Conservation (phyloP, 2,329 filamentous ascomycete species). For the Chaetomium olivaceum region DNA sequence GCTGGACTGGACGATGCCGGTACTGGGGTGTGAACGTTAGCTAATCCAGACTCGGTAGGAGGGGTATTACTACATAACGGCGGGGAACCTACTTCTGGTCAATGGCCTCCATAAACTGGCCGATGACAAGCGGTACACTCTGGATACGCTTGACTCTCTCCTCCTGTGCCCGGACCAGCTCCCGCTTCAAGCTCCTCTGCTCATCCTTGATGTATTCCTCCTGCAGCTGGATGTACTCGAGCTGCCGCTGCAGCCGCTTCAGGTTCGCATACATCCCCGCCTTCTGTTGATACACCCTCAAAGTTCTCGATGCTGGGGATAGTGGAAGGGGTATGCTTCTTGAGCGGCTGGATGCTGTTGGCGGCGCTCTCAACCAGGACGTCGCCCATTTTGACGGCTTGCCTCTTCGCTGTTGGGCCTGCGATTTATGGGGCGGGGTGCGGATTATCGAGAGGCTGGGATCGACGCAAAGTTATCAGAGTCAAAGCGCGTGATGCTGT, state of each 20-base stretch:
- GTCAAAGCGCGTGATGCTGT: background rate
- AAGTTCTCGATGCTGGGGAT: conserved; percentile 90
- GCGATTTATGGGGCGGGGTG: background rate
- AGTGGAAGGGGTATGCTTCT: conserved; percentile 74
- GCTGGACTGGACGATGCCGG: conserved; percentile 96
- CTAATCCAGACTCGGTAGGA: background rate
- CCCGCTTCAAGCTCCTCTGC: conserved; percentile 94
- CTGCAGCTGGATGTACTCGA: conserved; percentile 98
- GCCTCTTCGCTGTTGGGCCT: conserved; percentile 1
- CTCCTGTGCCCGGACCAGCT: conserved; percentile 95
- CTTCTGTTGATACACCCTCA: conserved; percentile 78
- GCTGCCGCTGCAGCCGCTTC: conserved; percentile 94
- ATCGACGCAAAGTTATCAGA: conserved; percentile 1
- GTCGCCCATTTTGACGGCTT: conserved; percentile 70
- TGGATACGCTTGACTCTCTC: conserved; percentile 99
- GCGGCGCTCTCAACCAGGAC: conserved; percentile 79
- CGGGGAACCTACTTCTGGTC: conserved; percentile 78
- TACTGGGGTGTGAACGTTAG: conserved; percentile 55
- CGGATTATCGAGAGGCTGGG: background rate
- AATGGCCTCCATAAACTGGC: conserved; percentile 99
- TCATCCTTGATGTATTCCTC: conserved; percentile 99
- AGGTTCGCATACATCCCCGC: conserved; percentile 89
- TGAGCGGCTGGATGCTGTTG: conserved; percentile 73
- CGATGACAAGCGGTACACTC: conserved; percentile 95
- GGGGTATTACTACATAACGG: background rate